Base-by-base conservation (phyloP, 2,329 filamentous ascomycete genomes). In the Verticillium isaacii region DNA sequence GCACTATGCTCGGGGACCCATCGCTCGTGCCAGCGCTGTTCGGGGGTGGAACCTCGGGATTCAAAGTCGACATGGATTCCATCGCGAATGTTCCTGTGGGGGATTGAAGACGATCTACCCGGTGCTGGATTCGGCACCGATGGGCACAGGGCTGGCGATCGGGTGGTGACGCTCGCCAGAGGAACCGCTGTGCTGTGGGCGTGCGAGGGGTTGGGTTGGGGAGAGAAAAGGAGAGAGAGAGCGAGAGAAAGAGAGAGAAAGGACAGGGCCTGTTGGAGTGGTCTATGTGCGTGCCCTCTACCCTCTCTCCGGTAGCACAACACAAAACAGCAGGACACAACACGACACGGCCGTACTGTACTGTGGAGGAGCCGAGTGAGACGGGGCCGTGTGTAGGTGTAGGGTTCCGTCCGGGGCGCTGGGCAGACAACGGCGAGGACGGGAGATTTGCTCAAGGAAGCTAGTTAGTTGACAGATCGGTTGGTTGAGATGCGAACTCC, bases 41-140 rank as follows among this genome's bases (percentile, higher is more conserved):
- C n/a, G 32, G 45, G 32, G 41, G 58, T 59, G 58, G 58, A 29
- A 59, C 58, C 58, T 59, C 58, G 58, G 58, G 32, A 45, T 54
- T 37, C 58, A 59, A 11, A n/a, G 23, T n/a, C 14, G 45, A 50
- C 45, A 50, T 52, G 32, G 58, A 54, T 32, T 59, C 58, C 58
- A 59, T 59, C 50, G 58, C 23, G 45, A 50, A 23, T 50, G 45
- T 9, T 14, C 45, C 5, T 23, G 2, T 50, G n/a, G 45, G 45
- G 45, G 45, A 50, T 50, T 50, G 45, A 50, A 50, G 45, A 8
- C 2, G 45, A 50, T 50, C 45, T 50, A 50, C 45, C 45, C 19
- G n/a, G n/a, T 50, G 9, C 45, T 23, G 23, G 45, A 25, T 50
- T 50, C 45, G 45, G 45, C 45, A 50, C 7, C 23, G 45, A 50